Conservation (phyloP, 352 stramenopile species). For the Globisporangium cylindrosporum region DNA sequence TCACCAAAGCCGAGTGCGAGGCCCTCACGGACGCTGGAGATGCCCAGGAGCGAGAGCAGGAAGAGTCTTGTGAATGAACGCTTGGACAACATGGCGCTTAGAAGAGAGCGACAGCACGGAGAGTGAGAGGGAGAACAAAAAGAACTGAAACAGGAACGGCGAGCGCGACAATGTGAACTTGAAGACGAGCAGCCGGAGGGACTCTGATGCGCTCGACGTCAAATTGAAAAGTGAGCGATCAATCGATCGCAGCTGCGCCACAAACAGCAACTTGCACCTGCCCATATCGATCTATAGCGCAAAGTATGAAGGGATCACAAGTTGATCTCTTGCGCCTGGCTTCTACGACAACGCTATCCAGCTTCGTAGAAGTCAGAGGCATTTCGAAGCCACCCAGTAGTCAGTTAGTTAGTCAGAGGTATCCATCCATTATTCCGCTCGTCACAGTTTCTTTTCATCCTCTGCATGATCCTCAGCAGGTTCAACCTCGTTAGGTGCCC, state of each 20-base stretch:
- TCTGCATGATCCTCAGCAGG: background rate
- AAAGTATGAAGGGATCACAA: background rate
- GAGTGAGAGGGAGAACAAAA: background rate
- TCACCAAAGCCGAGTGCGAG: background rate
- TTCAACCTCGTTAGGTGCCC: background rate
- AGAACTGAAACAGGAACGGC: background rate
- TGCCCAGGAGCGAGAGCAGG: slow-evolving; percentile 1
- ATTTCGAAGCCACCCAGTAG: background rate
- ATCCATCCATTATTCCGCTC: background rate
- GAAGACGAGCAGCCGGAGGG: background rate
- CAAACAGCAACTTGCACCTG: background rate
- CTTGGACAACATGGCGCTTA: slow-evolving; percentile 2
- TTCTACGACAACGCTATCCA: background rate
- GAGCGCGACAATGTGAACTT: background rate
- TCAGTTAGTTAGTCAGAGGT: background rate
- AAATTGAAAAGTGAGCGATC: slow-evolving; percentile 7
- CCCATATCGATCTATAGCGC: background rate
- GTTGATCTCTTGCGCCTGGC: background rate
- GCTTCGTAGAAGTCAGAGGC: background rate
- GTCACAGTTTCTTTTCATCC: background rate
- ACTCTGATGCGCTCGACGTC: slow-evolving; percentile 1
- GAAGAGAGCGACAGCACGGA: background rate
- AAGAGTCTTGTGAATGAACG: slow-evolving; percentile 9
- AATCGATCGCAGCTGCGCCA: background rate
- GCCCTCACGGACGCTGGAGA: slow-evolving; percentile 1